phyloP scores from a whole-genome alignment of 768 basidiomycete species.

The Termitomyces sp. region DNA sequence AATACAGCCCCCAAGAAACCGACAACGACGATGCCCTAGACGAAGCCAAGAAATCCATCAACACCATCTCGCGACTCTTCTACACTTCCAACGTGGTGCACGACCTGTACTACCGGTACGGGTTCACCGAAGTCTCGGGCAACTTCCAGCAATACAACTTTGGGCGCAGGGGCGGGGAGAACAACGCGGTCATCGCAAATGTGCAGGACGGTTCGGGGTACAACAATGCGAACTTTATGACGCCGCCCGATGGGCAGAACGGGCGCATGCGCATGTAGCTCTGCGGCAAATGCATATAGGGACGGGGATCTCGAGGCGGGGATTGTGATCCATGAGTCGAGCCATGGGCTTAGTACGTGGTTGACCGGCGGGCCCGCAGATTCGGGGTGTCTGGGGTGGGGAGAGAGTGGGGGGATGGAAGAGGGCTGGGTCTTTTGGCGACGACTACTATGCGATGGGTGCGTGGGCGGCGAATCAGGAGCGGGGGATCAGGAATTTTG shows the following conservation, averaged over 20 bases:
- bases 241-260: conserved; percentile 79
- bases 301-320: conserved; percentile 97
- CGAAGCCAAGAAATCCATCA: conserved; percentile 78
- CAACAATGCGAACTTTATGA: conserved; percentile 93
- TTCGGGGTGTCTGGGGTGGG: conserved; percentile 93
- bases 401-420: conserved; percentile 96
- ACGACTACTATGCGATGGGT: conserved; percentile 92
- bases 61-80: conserved; percentile 85
- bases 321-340: conserved; percentile 89
- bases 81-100: conserved; percentile 81
- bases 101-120: conserved; percentile 83
- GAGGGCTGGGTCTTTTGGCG: conserved; percentile 94
- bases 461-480: conserved; percentile 86
- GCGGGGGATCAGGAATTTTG: conserved; percentile 81
- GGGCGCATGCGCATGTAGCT: conserved; percentile 96
- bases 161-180: conserved; percentile 80
- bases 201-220: conserved; percentile 94
- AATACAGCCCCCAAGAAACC: conserved; percentile 66
- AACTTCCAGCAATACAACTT: conserved; percentile 99
- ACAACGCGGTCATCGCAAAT: conserved; percentile 90
- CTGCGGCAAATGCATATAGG: conserved; percentile 84
- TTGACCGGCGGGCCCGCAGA: conserved; percentile 92
- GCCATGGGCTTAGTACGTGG: conserved; percentile 90
- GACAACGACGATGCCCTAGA: conserved; percentile 51
- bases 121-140: conserved; percentile 87